Evolutionary conservation across 306 rosid species (phyloP).

Genomic region (Urtica urens): DNA sequence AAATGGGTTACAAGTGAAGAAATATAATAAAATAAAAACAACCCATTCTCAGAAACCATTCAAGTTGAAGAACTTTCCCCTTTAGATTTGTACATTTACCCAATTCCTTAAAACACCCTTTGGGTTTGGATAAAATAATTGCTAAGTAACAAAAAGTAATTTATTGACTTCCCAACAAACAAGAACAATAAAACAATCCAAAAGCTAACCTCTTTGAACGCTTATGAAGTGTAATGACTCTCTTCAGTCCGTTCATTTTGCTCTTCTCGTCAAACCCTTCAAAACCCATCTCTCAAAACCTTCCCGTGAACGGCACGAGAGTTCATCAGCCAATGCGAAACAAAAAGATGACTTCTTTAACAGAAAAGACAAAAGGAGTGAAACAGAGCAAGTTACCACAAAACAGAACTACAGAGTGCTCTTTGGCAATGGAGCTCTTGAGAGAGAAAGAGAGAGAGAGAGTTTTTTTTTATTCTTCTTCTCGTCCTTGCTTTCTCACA

Average conservation of each 20-base stretch:
- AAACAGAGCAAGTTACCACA: slow-evolving; percentile 25
- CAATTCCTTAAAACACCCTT: slow-evolving; percentile 8
- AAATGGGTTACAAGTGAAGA: slow-evolving; percentile 8
- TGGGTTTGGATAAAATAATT: slow-evolving; percentile 7
- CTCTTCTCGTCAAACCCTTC: slow-evolving; percentile 26
- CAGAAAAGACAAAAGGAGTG: slow-evolving; percentile 5
- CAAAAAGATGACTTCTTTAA: slow-evolving; percentile 7
- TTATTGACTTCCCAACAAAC: slow-evolving; percentile 15
- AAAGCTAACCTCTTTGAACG: slow-evolving; percentile 67
- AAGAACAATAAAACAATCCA: not conserved
- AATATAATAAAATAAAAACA: slow-evolving; percentile 7
- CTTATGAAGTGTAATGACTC: slow-evolving; percentile 46
- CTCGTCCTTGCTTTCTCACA: slow-evolving; percentile 21
- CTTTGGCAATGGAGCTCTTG: slow-evolving; percentile 13
- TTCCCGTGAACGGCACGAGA: slow-evolving; percentile 6
- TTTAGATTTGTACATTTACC: not conserved
- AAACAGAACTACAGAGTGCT: slow-evolving; percentile 15
- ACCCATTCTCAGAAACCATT: slow-evolving; percentile 12
- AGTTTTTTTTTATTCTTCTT: slow-evolving; percentile 12
- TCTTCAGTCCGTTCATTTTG: slow-evolving; percentile 42
- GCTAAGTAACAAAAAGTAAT: slow-evolving; percentile 17
- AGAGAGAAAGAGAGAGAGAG: slow-evolving; percentile 26
- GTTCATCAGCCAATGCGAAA: slow-evolving; percentile 18
- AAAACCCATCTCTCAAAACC: slow-evolving; percentile 49
- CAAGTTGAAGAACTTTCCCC: slow-evolving; percentile 14